Evolutionary conservation across 2,329 filamentous ascomycete genomes (phyloP).

Genomic region (Ophiostoma sp.): DNA sequence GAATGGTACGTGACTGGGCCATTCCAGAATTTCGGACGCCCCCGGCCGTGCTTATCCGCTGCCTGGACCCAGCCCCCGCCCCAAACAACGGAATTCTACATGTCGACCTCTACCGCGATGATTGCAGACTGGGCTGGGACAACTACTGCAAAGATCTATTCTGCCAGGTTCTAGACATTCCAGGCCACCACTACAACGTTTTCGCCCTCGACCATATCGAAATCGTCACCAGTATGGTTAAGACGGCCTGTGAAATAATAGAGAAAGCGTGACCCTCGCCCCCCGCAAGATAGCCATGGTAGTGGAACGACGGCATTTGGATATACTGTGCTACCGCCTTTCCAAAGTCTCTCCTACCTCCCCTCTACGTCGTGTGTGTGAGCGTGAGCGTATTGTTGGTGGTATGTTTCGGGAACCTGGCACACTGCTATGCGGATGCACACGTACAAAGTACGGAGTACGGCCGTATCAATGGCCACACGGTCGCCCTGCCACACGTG

Average conservation of each 20-base stretch:
- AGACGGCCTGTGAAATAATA: slow-evolving; percentile 34
- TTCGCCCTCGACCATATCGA: slow-evolving; percentile 40
- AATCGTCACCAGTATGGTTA: slow-evolving; percentile 34
- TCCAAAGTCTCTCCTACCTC: not conserved
- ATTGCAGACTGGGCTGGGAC: slow-evolving; percentile 51
- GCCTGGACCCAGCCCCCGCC: slow-evolving; percentile 43
- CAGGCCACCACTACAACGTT: slow-evolving; percentile 54
- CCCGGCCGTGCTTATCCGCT: slow-evolving; percentile 48
- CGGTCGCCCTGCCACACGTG: no score
- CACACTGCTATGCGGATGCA: no score
- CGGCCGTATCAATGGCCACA: no score
- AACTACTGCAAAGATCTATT: slow-evolving; percentile 48
- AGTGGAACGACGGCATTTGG: not conserved
- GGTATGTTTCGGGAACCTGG: no score
- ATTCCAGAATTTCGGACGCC: slow-evolving; percentile 37
- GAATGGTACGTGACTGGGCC: slow-evolving; percentile 44
- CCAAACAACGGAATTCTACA: slow-evolving; percentile 32
- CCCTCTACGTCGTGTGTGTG: no score
- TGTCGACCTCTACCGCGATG: slow-evolving; percentile 48
- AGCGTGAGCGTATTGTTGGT: not conserved
- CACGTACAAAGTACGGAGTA: no score
- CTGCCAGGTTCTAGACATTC: slow-evolving; percentile 47
- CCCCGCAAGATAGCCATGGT: not conserved
- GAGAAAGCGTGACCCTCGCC: slow-evolving; percentile 30
- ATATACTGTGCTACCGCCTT: not conserved